A percentile compares a stretch with the other conserved stretches of the same genome.
Evolutionary conservation across 495 filamentous ascomycete species (phyloP).

Genomic region (Penicillium maclennaniae): DNA sequence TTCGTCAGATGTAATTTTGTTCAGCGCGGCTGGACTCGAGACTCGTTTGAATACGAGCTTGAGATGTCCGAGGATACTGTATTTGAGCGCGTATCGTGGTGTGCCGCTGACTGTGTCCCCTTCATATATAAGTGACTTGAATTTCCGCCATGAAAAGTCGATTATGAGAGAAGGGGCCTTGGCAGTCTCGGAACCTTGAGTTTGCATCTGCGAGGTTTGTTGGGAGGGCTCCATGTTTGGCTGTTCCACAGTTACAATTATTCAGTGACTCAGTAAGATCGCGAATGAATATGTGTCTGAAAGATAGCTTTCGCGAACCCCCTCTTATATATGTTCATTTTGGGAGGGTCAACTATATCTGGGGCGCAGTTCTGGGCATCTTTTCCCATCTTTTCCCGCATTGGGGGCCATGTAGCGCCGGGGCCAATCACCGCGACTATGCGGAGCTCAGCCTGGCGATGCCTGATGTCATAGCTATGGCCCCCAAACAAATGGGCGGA

Average conservation of each 20-base stretch:
- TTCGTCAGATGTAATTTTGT: conserved; percentile 7
- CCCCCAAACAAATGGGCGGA: background rate
- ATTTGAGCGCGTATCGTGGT: conserved; percentile 22
- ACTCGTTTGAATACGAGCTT: conserved; percentile 12
- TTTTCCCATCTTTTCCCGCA: background rate
- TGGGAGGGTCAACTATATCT: background rate
- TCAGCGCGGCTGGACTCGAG: conserved; percentile 14
- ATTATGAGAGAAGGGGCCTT: conserved; percentile 12
- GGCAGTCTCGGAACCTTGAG: background rate
- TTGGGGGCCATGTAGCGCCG: background rate
- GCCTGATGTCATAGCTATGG: background rate
- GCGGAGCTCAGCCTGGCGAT: background rate
- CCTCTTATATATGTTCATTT: background rate
- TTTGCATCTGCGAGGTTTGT: background rate
- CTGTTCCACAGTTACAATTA: too few species aligned
- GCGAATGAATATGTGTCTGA: too few species aligned
- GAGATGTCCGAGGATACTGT: conserved; percentile 7
- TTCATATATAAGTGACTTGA: conserved; percentile 17
- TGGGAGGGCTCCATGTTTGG: background rate
- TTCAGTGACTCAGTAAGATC: too few species aligned
- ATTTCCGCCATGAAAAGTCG: conserved; percentile 30
- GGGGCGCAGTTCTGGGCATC: background rate
- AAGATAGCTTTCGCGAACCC: too few species aligned
- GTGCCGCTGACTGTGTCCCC: conserved; percentile 3
- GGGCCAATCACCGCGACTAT: background rate